Evolutionary conservation across 2,329 filamentous ascomycete species (phyloP).

Genomic region (Paramyrothecium roridum): DNA sequence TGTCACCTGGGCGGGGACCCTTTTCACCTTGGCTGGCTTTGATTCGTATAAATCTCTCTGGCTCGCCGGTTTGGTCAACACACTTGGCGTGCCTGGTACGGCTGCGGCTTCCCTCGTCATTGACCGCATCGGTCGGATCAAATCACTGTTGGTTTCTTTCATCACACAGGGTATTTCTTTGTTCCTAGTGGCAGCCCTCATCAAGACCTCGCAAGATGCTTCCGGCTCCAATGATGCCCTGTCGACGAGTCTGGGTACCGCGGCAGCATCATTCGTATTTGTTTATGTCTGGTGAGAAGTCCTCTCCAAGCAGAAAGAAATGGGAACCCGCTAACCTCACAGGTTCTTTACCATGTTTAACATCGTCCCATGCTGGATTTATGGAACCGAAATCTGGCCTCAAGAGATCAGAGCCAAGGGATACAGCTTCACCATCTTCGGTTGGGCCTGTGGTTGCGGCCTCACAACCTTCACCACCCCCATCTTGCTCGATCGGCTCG

Average conservation of each 20-base stretch:
- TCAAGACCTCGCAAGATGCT: conserved; percentile 20
- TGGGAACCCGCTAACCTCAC: neutral
- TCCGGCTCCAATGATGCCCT: conserved; percentile 4
- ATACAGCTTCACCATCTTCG: conserved; percentile 55
- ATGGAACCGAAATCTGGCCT: conserved; percentile 52
- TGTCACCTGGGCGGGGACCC: conserved; percentile 26
- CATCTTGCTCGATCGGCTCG: conserved; percentile 46
- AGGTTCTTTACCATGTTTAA: conserved; percentile 30
- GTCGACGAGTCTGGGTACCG: conserved; percentile 13
- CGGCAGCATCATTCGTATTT: conserved; percentile 18
- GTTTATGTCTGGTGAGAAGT: conserved; percentile 17
- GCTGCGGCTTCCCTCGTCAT: conserved; percentile 48
- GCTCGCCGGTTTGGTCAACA: conserved; percentile 48
- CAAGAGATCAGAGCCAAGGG: conserved; percentile 55
- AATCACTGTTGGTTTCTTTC: conserved; percentile 23
- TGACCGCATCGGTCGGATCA: conserved; percentile 42
- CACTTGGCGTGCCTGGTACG: conserved; percentile 47
- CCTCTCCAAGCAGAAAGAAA: neutral
- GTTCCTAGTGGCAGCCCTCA: conserved; percentile 26
- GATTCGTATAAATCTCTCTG: conserved; percentile 22
- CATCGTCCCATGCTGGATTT: conserved; percentile 28
- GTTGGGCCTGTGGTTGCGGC: conserved; percentile 56
- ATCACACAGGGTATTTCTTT: conserved; percentile 22
- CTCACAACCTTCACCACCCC: conserved; percentile 50
- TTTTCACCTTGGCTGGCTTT: conserved; percentile 19